Percentiles rank a stretch among this genome's conserved stretches.
Evolutionary conservation across 2,329 filamentous ascomycete species (phyloP).

Genomic region (Aspergillus alliaceus): DNA sequence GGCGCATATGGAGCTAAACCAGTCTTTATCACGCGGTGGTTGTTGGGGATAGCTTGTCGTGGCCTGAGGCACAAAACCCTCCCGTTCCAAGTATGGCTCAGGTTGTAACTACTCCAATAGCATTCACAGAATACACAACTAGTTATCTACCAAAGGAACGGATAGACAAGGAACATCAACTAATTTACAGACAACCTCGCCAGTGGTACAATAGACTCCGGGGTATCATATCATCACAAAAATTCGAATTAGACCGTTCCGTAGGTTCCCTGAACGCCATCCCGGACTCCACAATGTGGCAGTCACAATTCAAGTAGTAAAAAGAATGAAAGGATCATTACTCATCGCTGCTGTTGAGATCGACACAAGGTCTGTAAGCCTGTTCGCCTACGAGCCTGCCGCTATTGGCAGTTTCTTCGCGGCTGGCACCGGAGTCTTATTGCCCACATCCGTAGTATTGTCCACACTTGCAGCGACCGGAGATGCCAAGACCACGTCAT

Average conservation of each 20-base stretch:
- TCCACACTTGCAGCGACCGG: constrained; percentile 22
- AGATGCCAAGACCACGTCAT: constrained; percentile 25
- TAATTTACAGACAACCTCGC: background rate
- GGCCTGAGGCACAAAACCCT: constrained; percentile 26
- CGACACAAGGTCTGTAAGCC: background rate
- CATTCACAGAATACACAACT: background rate
- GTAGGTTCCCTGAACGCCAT: background rate
- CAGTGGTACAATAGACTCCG: constrained; percentile 1
- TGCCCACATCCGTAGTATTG: constrained; percentile 25
- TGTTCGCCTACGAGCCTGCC: background rate
- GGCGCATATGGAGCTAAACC: constrained; percentile 3
- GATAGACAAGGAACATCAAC: background rate
- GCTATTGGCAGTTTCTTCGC: constrained; percentile 24
- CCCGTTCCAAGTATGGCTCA: too few species aligned
- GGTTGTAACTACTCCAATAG: too few species aligned
- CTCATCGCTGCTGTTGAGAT: background rate
- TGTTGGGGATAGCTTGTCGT: constrained; percentile 1
- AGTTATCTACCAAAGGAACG: background rate
- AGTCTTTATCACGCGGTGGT: background rate
- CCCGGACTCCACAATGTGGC: background rate
- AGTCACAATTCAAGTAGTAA: constrained; percentile 8
- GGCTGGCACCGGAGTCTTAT: constrained; percentile 21
- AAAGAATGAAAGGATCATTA: constrained; percentile 10
- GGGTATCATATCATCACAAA: constrained; percentile 9
- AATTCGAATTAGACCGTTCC: background rate